Evolutionary conservation across 805 yeast genomes (phyloP), one percentile per base, ranked within the genome.

Genomic region (Pichia californica): DNA sequence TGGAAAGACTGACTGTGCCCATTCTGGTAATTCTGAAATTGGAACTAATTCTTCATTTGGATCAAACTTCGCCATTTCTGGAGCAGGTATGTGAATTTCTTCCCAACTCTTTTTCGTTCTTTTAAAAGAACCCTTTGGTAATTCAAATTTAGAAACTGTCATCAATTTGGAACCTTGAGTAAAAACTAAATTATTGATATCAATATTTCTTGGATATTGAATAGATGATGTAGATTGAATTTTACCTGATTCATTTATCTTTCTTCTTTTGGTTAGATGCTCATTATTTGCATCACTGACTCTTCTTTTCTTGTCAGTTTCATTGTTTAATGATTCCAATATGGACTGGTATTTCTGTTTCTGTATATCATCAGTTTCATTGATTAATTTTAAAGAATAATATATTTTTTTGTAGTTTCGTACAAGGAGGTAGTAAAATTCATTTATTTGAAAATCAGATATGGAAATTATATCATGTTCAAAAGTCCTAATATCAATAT

Each of bases 21-120:
- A 93, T 19, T 66, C 73, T 0, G 99, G 98, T 21, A 93, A 60
- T 3, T 70, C 73, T 2, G 75, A 41, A 2, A 87, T 77, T 3
- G 76, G 64, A 4, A 87, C 78, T 10, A 84, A 60, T 15, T 64
- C 54, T 40, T 76, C 63, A 36, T 64, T 66, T 4, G 54, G 51
- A 5, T 40, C 53, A 16, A 56, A 41, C 2, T 61, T 63, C 7
- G 54, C 50, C 21, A 73, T 69, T 14, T 64, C 59, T 0, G 96
- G 96, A 0, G 96, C 81, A 0, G 99, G 99, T n/a, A 93, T 77
- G 49, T 81, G 88, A 30, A 89, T 85, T 53, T 88, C 94, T 56
- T 91, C 98, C 63, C 91, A 91, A 5, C 75, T 65, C 46, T 76
- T 79, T 50, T 80, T 80, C 11, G 77, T 76, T 46, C 84, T 76